phyloP scores from a whole-genome alignment of 2,329 filamentous ascomycete genomes.

The Rhynchosporium secalis region DNA sequence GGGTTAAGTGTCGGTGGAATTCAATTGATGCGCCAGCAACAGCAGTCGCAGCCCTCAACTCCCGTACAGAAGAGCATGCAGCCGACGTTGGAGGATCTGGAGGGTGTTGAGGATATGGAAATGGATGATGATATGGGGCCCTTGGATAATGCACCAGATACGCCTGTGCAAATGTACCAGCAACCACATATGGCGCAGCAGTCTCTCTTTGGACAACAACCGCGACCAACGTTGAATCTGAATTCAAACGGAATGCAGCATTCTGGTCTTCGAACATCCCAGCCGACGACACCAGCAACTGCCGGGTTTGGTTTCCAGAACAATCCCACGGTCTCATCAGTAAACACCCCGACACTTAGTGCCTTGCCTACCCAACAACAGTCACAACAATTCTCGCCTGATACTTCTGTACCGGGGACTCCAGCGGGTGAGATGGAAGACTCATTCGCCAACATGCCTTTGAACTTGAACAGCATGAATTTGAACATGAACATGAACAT shows the following conservation, averaged over 20 bases:
- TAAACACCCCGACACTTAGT: slow-evolving; percentile 89
- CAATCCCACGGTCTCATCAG: slow-evolving; percentile 94
- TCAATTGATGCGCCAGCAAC: slow-evolving; percentile 40
- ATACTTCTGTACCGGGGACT: slow-evolving; percentile 68
- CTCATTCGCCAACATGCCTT: slow-evolving; percentile 63
- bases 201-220: slow-evolving; percentile 61
- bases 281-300: slow-evolving; percentile 80
- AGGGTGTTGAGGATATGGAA: slow-evolving; percentile 91
- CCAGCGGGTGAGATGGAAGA: slow-evolving; percentile 76
- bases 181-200: slow-evolving; percentile 69
- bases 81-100: slow-evolving; percentile 62
- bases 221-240: slow-evolving; percentile 74
- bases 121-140: slow-evolving; percentile 80
- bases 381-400: slow-evolving; percentile 50
- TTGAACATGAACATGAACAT: slow-evolving; percentile 60
- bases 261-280: slow-evolving; percentile 80
- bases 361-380: slow-evolving; percentile 66
- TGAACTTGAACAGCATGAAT: slow-evolving; percentile 52
- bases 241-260: slow-evolving; percentile 69
- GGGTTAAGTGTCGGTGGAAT: slow-evolving; percentile 38
- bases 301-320: slow-evolving; percentile 79
- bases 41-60: slow-evolving; percentile 39
- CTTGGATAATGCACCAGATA: slow-evolving; percentile 58
- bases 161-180: slow-evolving; percentile 43
- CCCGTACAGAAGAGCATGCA: slow-evolving; percentile 36